Base-by-base conservation (phyloP, 495 filamentous ascomycete genomes). In the Trichoderma asperelloides region DNA sequence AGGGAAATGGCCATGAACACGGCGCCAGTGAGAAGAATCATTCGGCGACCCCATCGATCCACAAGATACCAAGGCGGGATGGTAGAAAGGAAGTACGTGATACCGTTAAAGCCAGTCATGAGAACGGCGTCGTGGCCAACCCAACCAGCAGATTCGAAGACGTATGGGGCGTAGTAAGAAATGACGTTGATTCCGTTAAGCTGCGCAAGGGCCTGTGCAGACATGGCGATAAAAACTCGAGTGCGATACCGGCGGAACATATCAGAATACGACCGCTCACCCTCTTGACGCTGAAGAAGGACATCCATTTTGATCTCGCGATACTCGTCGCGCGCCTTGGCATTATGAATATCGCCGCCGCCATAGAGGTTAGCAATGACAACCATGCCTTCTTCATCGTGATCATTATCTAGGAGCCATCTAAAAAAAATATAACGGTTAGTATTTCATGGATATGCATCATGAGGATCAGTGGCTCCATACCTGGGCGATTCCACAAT, bases 161-260 rank as follows among this genome's bases (percentile, higher is more conserved):
- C 95, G 28, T 94, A 84, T 3, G 96, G 96, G 0, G 96, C 94
- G 71, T 98, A 98, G 80, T 98, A 98, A 21, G 95, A 98, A 66
- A 98, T 98, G 70, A 98, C 96, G 78, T 98, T 98, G 78, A 98
- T 98, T 60, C 95, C 95, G 78, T 98, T 98, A 27, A 98, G 84
- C 76, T 98, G 95, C 21, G 95, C 96, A 65, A 98, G 84, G 1
- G 90, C 91, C 73, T 98, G 95, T 6, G 95, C 95, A 9, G 95
- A 98, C 96, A 98, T 98, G 76, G 95, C 95, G 78, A 98, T 98
- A 73, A 98, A 89, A 69, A 98, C 92, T 45, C 95, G 92, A 69
- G 88, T 93, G 71, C 83, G 83, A 79, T 98, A 98, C 49, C 95
- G 88, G 66, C 81, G 88, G 82, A 97, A 98, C 95, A 98, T 98